These are phyloP conservation scores for Poa pratensis DNA, from an alignment of 176 grass and related monocot genomes.

Conservation along the genomic window DNA sequence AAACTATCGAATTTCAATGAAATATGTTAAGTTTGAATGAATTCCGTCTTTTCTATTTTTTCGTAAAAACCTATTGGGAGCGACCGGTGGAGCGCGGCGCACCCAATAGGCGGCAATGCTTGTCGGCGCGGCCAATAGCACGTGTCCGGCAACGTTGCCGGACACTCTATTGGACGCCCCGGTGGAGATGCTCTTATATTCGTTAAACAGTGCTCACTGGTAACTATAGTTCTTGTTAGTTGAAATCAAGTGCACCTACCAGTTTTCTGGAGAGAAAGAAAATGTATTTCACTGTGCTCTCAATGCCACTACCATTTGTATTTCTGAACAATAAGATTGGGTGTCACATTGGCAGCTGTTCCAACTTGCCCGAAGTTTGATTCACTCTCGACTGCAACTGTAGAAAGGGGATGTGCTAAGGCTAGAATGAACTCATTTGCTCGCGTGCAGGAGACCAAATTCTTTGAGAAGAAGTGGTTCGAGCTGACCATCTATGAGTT, in stretches of 20 bases:
- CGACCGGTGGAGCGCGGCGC: too few species aligned
- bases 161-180: too few species aligned
- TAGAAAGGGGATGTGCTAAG: background rate
- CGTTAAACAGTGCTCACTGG: too few species aligned
- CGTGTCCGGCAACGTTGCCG: too few species aligned
- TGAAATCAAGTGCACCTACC: background rate
- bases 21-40: too few species aligned
- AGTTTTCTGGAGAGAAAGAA: background rate
- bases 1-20: too few species aligned
- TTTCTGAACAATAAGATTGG: background rate
- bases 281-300: background rate
- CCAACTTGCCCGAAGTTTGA: background rate
- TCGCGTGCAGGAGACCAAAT: background rate
- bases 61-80: too few species aligned
- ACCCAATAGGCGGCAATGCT: too few species aligned
- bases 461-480: background rate
- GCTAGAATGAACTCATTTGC: background rate
- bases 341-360: background rate
- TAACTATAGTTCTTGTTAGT: background rate
- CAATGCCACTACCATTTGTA: background rate
- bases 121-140: too few species aligned
- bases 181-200: too few species aligned
- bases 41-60: too few species aligned
- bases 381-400: background rate
- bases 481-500: background rate